Evolutionary conservation across 2,329 filamentous ascomycete species (phyloP), one percentile per base, ranked within the genome.

Genomic region (Sclerotinia borealis): DNA sequence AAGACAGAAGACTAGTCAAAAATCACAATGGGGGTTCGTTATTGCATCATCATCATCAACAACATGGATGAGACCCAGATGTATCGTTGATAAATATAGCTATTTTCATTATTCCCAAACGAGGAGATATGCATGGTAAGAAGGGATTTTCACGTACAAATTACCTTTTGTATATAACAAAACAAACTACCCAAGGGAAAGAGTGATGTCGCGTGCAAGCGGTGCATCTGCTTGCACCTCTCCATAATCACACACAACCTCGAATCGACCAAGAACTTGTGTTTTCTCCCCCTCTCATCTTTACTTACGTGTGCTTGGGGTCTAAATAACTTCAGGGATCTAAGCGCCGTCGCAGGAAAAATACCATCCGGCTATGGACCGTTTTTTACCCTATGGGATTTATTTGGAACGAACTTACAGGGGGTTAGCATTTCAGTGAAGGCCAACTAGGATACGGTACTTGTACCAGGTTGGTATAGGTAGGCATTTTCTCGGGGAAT

Each of bases 321-420:
- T 51, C 52, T 31, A 17, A 25, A 62, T 19, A 47, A 17, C 19
- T 4, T 39, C 62, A 64, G 34, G 62, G 62, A 48, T 60, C 34
- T 60, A 64, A 61, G 62, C 56, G 62, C 48, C 15, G 56, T 64
- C 31, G 56, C 62, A 48, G 76, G 31, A 77, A 77, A 8, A 72
- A 72, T 77, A 51, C 27, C n/a, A 55, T 27, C 59, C 34, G 55
- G n/a, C 55, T 47, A 22, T 27, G 19, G 34, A 41, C 55, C 41
- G n/a, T 15, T 55, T 41, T 41, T 55, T 25, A 41, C 41, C 52
- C 52, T 43, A 55, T 55, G 25, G 34, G 52, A 41, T 29, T 15
- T 43, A 41, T 22, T 41, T 47, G 41, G 55, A 13, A 48, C 31
- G 29, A 59, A 59, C 31, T 25, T n/a, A 36, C 55, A 48, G 34